These are phyloP conservation scores for Endogone sp. DNA, from an alignment of 192 early-diverging fungal genomes.

Conservation along the genomic window DNA sequence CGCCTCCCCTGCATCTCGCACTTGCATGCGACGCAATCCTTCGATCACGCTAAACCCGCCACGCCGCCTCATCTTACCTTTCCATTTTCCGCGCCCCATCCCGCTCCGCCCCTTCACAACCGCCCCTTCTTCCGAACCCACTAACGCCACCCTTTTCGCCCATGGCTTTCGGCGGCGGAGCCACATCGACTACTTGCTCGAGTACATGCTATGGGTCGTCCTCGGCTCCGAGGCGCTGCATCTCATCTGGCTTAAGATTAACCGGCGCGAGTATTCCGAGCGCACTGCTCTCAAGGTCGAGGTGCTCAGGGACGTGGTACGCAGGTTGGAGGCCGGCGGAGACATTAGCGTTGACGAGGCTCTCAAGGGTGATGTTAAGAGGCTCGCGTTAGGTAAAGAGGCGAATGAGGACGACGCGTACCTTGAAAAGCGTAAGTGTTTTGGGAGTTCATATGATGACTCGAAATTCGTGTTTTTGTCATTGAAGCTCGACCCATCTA, in stretches of 20 bases:
- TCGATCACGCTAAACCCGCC: neutral
- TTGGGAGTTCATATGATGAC: no score
- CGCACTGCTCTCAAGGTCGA: constrained; percentile 15
- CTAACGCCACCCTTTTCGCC: neutral
- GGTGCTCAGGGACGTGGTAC: constrained; percentile 20
- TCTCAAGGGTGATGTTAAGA: constrained; percentile 18
- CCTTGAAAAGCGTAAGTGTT: constrained; percentile 29
- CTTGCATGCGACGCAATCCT: neutral
- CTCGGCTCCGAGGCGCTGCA: constrained; percentile 36
- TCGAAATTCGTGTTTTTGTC: no score
- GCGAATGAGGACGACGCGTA: constrained; percentile 24
- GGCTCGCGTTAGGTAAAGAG: neutral
- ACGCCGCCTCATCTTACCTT: neutral
- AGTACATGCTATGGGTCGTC: constrained; percentile 35
- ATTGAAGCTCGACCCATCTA: no score
- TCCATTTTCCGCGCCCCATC: neutral
- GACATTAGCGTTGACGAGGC: constrained; percentile 8
- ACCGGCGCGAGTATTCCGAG: constrained; percentile 28
- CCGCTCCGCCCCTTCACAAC: neutral
- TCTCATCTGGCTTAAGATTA: constrained; percentile 34
- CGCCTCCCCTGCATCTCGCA: neutral
- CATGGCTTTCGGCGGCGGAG: constrained; percentile 21
- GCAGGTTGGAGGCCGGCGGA: constrained; percentile 21
- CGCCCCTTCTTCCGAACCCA: neutral
- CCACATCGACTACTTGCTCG: constrained; percentile 29